These are phyloP conservation scores for Durusdinium trenchii DNA, from an alignment of 73 alveolate genomes.

Conservation along the genomic window DNA sequence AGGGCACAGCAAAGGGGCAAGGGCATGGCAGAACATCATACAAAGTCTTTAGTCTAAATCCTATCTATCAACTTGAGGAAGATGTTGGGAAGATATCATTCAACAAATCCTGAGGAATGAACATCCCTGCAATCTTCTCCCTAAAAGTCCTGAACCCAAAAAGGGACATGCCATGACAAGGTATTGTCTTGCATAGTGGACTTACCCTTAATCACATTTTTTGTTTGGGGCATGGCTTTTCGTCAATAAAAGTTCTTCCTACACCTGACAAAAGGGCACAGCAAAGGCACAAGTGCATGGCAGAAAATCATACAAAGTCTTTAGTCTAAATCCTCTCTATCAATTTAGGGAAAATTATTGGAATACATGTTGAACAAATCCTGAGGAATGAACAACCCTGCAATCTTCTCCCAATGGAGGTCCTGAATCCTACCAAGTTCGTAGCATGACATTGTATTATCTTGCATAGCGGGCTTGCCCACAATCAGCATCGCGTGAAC, in stretches of 20 bases:
- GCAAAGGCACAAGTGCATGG: conserved; percentile 44
- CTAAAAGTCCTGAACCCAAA: too few relatives aligned
- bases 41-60: conserved; percentile 37
- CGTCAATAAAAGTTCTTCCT: too few relatives aligned
- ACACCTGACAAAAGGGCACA: too few relatives aligned
- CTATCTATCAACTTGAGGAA: too few relatives aligned
- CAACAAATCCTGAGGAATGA: conserved; percentile 27
- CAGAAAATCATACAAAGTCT: background rate
- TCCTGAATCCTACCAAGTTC: background rate
- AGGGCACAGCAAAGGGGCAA: background rate
- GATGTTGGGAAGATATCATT: conserved; percentile 32
- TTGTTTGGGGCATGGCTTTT: background rate
- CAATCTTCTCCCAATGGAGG: background rate
- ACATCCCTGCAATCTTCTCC: too few relatives aligned
- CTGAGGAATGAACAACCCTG: conserved; percentile 28
- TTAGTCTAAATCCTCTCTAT: conserved; percentile 28
- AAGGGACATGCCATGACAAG: too few relatives aligned
- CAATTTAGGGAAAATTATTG: background rate
- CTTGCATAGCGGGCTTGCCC: conserved; percentile 10
- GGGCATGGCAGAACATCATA: conserved; percentile 4
- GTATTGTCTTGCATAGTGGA: too few relatives aligned
- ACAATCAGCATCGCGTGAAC: conserved; percentile 40
- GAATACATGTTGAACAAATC: background rate
- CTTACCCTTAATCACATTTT: background rate
- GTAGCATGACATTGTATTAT: background rate